A percentile compares a stretch with the other conserved stretches of the same genome.
phyloP scores from a whole-genome alignment of 805 yeast genomes.

The Zygosaccharomyces lentus region DNA sequence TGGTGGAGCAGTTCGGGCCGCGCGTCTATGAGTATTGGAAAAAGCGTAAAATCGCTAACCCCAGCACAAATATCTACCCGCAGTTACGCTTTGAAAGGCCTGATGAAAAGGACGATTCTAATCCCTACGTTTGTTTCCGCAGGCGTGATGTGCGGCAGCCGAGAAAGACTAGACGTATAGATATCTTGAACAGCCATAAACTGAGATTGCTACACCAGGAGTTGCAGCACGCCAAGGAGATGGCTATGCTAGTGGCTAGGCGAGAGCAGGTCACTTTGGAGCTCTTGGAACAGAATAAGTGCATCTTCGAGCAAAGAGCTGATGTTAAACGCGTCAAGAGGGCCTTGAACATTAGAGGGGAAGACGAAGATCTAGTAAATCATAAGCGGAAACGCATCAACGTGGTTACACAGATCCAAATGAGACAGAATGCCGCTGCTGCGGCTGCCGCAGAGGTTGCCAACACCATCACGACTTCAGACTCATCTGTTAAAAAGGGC shows the following conservation, averaged over 20 bases:
- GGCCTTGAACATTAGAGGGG: constrained; percentile 69
- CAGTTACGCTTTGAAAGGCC: constrained; percentile 79
- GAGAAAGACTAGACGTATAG: constrained; percentile 93
- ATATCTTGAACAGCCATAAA: constrained; percentile 82
- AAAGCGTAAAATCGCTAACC: constrained; percentile 59
- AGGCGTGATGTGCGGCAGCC: constrained; percentile 93
- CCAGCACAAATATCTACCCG: constrained; percentile 72
- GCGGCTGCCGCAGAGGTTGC: constrained; percentile 22
- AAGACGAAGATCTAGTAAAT: constrained; percentile 75
- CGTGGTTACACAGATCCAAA: constrained; percentile 23
- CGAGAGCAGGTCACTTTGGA: constrained; percentile 49
- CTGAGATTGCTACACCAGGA: constrained; percentile 70
- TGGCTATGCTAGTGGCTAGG: constrained; percentile 65
- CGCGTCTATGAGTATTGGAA: constrained; percentile 80
- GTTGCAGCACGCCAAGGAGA: constrained; percentile 65
- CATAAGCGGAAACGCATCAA: constrained; percentile 57
- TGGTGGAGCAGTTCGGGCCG: constrained; percentile 59
- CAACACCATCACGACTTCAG: constrained; percentile 22
- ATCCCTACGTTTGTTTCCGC: constrained; percentile 93
- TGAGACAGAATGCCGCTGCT: constrained; percentile 17
- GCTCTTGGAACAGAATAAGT: constrained; percentile 55
- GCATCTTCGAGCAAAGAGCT: constrained; percentile 68
- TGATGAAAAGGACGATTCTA: constrained; percentile 83
- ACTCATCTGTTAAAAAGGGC: constrained; percentile 20
- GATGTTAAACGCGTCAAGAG: constrained; percentile 72